phyloP scores from a whole-genome alignment of 768 basidiomycete genomes.

The Hericium alpestre region DNA sequence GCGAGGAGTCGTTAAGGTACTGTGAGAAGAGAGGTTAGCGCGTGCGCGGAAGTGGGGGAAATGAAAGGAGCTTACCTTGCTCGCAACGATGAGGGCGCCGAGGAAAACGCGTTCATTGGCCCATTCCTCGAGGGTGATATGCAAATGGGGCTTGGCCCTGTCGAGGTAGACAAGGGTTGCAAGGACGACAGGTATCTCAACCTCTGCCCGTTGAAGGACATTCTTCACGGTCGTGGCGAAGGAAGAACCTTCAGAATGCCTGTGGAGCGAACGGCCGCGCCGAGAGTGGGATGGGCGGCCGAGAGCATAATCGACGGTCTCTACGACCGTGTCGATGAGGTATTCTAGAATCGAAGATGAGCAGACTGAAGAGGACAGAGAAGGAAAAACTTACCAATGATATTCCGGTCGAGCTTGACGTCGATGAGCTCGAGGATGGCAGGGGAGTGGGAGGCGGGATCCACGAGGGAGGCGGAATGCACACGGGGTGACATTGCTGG shows the following conservation, averaged over 20 bases:
- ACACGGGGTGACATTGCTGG: slow-evolving; percentile 23
- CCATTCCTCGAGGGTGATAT: slow-evolving; percentile 76
- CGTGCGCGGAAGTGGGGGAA: slow-evolving; percentile 12
- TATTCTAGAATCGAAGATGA: slow-evolving; percentile 39
- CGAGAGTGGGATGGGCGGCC: slow-evolving; percentile 49
- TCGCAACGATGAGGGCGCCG: slow-evolving; percentile 78
- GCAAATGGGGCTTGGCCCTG: slow-evolving; percentile 67
- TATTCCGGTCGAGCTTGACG: slow-evolving; percentile 45
- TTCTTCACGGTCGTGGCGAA: slow-evolving; percentile 59
- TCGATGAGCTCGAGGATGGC: slow-evolving; percentile 61
- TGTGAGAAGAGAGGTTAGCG: slow-evolving; percentile 17
- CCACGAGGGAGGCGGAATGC: slow-evolving; percentile 47
- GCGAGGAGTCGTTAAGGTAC: slow-evolving; percentile 81
- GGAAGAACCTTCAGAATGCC: slow-evolving; percentile 40
- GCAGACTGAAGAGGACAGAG: not conserved
- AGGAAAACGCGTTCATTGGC: slow-evolving; percentile 86
- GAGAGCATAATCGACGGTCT: slow-evolving; percentile 70
- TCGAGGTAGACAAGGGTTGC: slow-evolving; percentile 68
- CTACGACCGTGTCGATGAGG: slow-evolving; percentile 54
- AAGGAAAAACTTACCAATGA: slow-evolving; percentile 46
- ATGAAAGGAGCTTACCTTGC: slow-evolving; percentile 45
- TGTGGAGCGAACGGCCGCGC: slow-evolving; percentile 36
- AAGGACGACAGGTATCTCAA: slow-evolving; percentile 58
- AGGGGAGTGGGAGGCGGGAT: slow-evolving; percentile 51
- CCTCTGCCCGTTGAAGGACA: slow-evolving; percentile 64